These are phyloP conservation scores for Botryotinia calthae DNA, from an alignment of 2,329 filamentous ascomycete genomes.

Conservation along the genomic window DNA sequence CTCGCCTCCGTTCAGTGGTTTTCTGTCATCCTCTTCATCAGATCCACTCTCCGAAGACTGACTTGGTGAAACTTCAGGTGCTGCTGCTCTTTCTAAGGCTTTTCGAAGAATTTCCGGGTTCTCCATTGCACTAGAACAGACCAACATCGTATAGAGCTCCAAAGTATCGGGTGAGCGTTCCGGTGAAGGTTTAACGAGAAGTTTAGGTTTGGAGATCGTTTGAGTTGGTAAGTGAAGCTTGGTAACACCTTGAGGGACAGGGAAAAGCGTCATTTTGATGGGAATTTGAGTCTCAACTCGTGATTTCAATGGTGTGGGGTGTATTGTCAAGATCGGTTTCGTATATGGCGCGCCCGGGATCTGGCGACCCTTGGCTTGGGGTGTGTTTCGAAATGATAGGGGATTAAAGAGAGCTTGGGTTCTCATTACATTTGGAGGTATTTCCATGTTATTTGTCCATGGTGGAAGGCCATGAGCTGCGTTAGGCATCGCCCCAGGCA, in stretches of 20 bases:
- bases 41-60: constrained; percentile 28
- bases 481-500: constrained; percentile 37
- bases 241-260: constrained; percentile 71
- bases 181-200: constrained; percentile 70
- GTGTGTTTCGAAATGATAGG: constrained; percentile 28
- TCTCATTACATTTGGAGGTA: constrained; percentile 26
- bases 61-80: constrained; percentile 30
- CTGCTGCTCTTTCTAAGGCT: constrained; percentile 51
- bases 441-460: constrained; percentile 41
- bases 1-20: constrained; percentile 84
- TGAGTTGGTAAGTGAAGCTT: constrained; percentile 84
- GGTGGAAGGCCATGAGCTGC: constrained; percentile 28
- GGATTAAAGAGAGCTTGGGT: constrained; percentile 22
- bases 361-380: constrained; percentile 29
- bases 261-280: constrained; percentile 74
- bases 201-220: constrained; percentile 91
- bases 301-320: constrained; percentile 74
- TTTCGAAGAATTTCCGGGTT: constrained; percentile 63
- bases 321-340: constrained; percentile 54
- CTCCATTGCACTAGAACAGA: constrained; percentile 90
- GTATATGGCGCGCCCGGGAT: constrained; percentile 29
- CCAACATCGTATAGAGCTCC: constrained; percentile 76
- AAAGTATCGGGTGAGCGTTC: constrained; percentile 69
- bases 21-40: constrained; percentile 53
- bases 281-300: constrained; percentile 96